phyloP scores from a whole-genome alignment of 345 rosid genomes.

The Citrus mangshanensis region DNA sequence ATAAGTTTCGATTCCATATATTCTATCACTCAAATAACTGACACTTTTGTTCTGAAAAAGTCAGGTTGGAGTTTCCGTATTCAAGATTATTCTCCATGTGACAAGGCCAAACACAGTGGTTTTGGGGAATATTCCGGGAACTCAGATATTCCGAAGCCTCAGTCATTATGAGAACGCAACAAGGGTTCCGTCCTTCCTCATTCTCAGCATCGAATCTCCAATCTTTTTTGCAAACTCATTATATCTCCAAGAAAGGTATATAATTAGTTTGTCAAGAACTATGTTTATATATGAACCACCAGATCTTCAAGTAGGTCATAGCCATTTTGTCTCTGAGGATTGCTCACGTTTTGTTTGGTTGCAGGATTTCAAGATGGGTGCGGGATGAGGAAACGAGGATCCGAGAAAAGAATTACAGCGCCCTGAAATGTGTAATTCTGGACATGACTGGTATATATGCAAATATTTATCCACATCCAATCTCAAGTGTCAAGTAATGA shows the following conservation, averaged over 20 bases:
- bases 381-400: slow-evolving; percentile 18
- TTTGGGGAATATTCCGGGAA: slow-evolving; percentile 27
- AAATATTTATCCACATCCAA: background rate
- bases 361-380: slow-evolving; percentile 23
- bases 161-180: background rate
- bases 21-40: too few species aligned
- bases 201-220: slow-evolving; percentile 23
- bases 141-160: slow-evolving; percentile 14
- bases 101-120: slow-evolving; percentile 19
- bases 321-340: background rate
- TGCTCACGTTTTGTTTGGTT: background rate
- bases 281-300: background rate
- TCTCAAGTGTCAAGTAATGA: background rate
- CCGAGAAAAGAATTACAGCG: background rate
- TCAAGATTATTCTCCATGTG: slow-evolving; percentile 21
- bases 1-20: too few species aligned
- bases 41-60: background rate
- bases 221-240: slow-evolving; percentile 22
- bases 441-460: slow-evolving; percentile 12
- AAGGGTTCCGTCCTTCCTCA: slow-evolving; percentile 20
- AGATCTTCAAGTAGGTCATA: background rate
- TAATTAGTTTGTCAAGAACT: background rate
- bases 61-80: slow-evolving; percentile 24
- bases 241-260: slow-evolving; percentile 28
- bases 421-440: slow-evolving; percentile 13